These are phyloP conservation scores for Plasmodium reichenowi DNA, from an alignment of 169 alveolate genomes.

Conservation along the genomic window DNA sequence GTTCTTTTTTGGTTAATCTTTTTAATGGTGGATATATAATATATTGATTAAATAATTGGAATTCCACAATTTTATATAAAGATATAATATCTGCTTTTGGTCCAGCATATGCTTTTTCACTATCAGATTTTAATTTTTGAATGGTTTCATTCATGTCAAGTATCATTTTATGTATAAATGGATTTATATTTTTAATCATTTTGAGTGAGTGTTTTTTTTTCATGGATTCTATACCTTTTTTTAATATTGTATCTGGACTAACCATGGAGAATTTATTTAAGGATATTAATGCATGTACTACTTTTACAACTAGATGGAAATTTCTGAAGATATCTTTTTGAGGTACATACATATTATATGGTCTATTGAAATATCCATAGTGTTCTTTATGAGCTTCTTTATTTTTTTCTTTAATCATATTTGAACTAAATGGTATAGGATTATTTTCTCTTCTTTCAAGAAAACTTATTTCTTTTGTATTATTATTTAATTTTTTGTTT, in stretches of 20 bases:
- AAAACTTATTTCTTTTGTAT: slow-evolving; percentile 7
- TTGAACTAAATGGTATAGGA: slow-evolving; percentile 14
- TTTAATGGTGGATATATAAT: slow-evolving; percentile 57
- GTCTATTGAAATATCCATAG: slow-evolving; percentile 45
- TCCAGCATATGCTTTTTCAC: slow-evolving; percentile 19
- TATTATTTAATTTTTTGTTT: neutral
- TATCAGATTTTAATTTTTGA: slow-evolving; percentile 47
- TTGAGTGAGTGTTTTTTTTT: neutral
- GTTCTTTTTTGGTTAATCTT: slow-evolving; percentile 37
- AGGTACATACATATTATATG: slow-evolving; percentile 68
- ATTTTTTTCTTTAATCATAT: slow-evolving; percentile 32
- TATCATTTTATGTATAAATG: slow-evolving; percentile 38
- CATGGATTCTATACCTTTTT: slow-evolving; percentile 25
- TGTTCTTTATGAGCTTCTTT: slow-evolving; percentile 1
- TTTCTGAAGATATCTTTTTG: slow-evolving; percentile 30
- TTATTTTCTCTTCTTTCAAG: slow-evolving; percentile 9
- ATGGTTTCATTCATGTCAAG: slow-evolving; percentile 38
- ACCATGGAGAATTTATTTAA: slow-evolving; percentile 71
- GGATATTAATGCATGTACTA: slow-evolving; percentile 61
- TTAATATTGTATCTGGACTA: slow-evolving; percentile 37
- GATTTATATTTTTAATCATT: slow-evolving; percentile 18
- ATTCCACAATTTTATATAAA: slow-evolving; percentile 47
- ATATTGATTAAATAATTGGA: slow-evolving; percentile 38
- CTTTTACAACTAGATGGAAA: slow-evolving; percentile 32
- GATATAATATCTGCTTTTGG: slow-evolving; percentile 11